A percentile compares a stretch with the other conserved stretches of the same genome.
phyloP scores from a whole-genome alignment of 225 moss, liverwort and hornwort genomes.

The Physcomitrium patens region DNA sequence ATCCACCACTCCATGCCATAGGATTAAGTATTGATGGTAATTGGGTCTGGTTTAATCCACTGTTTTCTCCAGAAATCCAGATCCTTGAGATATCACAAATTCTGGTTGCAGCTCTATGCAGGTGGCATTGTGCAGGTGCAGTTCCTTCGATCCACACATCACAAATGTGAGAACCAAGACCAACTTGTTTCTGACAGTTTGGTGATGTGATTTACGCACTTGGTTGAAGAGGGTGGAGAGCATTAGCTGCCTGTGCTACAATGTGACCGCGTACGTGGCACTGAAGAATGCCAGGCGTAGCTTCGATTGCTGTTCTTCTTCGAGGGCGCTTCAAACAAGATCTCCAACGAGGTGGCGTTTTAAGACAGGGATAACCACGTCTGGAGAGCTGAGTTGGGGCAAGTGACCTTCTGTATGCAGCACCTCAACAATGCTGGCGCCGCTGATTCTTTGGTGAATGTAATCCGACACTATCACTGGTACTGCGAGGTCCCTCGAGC shows the following conservation, averaged over 20 bases:
- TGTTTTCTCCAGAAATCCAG: no score
- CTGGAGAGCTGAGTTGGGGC: conserved; percentile 70
- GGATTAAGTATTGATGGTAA: no score
- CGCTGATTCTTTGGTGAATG: conserved; percentile 60
- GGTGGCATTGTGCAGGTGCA: no score
- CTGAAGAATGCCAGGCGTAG: background rate
- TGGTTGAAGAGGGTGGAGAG: no score
- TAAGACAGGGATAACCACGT: conserved; percentile 55
- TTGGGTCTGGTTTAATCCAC: no score
- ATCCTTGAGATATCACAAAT: no score
- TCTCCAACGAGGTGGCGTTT: conserved; percentile 36
- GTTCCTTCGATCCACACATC: no score
- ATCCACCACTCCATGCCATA: background rate
- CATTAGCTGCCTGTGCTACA: no score
- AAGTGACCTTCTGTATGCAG: conserved; percentile 65
- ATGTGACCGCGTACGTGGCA: background rate
- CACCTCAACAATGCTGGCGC: conserved; percentile 64
- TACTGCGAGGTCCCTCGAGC: conserved; percentile 64
- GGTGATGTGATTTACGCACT: no score
- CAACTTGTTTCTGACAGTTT: no score
- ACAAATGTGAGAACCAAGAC: no score
- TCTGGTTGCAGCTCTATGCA: no score
- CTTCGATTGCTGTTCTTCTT: background rate
- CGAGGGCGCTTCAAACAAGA: conserved; percentile 12
- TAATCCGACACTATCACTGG: conserved; percentile 63